A percentile compares a stretch with the other conserved stretches of the same genome.
These are phyloP conservation scores for Cyberlindnera samutprakarnensis DNA, from an alignment of 805 yeast species.

Conservation along the genomic window DNA sequence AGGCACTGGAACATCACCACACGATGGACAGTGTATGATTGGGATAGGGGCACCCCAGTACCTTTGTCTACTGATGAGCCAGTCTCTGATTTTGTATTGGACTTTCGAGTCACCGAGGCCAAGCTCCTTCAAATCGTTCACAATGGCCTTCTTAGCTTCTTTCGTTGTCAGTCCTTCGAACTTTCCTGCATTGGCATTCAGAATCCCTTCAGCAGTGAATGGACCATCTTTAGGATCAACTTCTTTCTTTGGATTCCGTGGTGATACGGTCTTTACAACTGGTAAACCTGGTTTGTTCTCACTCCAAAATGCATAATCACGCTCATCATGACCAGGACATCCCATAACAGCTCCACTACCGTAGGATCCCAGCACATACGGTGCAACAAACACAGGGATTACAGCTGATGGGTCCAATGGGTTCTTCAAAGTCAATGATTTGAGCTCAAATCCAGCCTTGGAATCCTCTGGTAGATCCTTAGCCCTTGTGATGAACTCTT, in stretches of 20 bases:
- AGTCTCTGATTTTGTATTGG: constrained; percentile 72
- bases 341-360: constrained; percentile 98
- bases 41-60: constrained; percentile 99
- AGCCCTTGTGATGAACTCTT: constrained; percentile 35
- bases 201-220: constrained; percentile 37
- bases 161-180: constrained; percentile 41
- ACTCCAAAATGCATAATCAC: constrained; percentile 81
- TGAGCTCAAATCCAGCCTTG: constrained; percentile 52
- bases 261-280: constrained; percentile 14
- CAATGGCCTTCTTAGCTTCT: constrained; percentile 46
- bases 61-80: constrained; percentile 92
- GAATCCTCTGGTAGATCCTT: constrained; percentile 37
- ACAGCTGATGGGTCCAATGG: constrained; percentile 45
- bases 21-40: constrained; percentile 73
- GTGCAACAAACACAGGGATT: constrained; percentile 82
- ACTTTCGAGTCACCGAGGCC: constrained; percentile 40
- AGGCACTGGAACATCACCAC: constrained; percentile 94
- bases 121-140: constrained; percentile 29
- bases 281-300: constrained; percentile 40
- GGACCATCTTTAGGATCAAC: constrained; percentile 21
- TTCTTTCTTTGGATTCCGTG: constrained; percentile 8
- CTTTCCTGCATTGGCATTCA: constrained; percentile 39
- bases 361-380: constrained; percentile 77
- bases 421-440: constrained; percentile 36
- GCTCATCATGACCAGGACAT: constrained; percentile 85